A percentile compares a stretch with the other conserved stretches of the same genome.
Conservation (phyloP, 257 asterid genomes). For the Ehretia macrophylla region DNA sequence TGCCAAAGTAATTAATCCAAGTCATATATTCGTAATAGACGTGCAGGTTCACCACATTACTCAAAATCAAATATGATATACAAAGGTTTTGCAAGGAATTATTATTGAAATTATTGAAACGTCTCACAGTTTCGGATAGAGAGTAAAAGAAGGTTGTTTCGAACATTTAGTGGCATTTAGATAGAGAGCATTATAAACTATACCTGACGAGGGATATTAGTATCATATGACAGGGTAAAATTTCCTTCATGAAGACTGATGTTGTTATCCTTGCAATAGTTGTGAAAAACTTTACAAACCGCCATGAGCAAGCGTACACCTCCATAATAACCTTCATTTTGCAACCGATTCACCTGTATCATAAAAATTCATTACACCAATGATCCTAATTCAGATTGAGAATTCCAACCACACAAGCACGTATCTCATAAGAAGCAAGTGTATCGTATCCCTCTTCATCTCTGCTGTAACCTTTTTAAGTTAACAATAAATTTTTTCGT, state of each 20-base stretch:
- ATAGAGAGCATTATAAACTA: conserved; percentile 4
- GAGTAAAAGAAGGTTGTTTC: too few relatives aligned
- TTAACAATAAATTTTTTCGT: too few relatives aligned
- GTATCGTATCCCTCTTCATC: too few relatives aligned
- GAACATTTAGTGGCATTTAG: neutral
- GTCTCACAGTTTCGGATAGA: too few relatives aligned
- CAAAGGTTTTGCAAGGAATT: too few relatives aligned
- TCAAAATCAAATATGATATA: too few relatives aligned
- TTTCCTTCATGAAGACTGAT: conserved; percentile 50
- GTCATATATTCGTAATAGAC: neutral
- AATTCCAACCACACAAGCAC: neutral
- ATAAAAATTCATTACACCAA: neutral
- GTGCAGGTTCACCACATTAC: neutral
- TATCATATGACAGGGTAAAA: conserved; percentile 69
- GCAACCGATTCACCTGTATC: conserved; percentile 65
- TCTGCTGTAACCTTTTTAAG: too few relatives aligned
- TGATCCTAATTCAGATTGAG: neutral
- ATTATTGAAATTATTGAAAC: neutral
- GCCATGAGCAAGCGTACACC: conserved; percentile 94
- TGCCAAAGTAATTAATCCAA: conserved; percentile 9
- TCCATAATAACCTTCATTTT: conserved; percentile 87
- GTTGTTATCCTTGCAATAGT: conserved; percentile 54
- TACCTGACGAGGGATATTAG: conserved; percentile 96
- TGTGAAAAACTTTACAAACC: conserved; percentile 57
- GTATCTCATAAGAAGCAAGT: too few relatives aligned